A percentile compares a stretch with the other conserved stretches of the same genome.
phyloP scores from a whole-genome alignment of 2,329 filamentous ascomycete genomes.

The Rhynchosporium secalis region DNA sequence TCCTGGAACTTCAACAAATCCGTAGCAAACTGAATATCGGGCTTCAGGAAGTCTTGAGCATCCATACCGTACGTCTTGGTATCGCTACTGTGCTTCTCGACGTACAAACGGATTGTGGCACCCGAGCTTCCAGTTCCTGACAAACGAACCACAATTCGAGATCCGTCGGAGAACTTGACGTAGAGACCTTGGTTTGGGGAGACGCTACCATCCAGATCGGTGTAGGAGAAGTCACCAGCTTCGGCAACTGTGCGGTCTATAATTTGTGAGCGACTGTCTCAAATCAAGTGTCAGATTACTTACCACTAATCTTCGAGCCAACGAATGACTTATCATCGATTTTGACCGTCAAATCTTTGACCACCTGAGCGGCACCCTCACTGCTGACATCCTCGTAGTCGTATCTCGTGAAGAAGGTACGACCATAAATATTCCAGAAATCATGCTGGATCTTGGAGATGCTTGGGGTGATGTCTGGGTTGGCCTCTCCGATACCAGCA shows the following conservation, averaged over 20 bases:
- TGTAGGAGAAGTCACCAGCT: constrained; percentile 97
- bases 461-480: constrained; percentile 77
- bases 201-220: constrained; percentile 95
- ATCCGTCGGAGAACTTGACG: constrained; percentile 90
- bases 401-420: constrained; percentile 98
- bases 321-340: constrained; percentile 75
- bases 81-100: constrained; percentile 92
- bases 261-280: constrained; percentile 15
- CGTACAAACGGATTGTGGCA: constrained; percentile 93
- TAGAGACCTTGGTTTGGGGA: constrained; percentile 95
- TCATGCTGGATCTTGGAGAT: constrained; percentile 96
- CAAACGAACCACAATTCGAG: constrained; percentile 89
- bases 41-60: constrained; percentile 91
- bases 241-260: constrained; percentile 78
- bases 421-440: constrained; percentile 95
- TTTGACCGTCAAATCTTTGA: constrained; percentile 75
- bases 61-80: constrained; percentile 74
- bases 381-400: constrained; percentile 96
- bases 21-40: constrained; percentile 82
- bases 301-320: constrained; percentile 76
- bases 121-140: constrained; percentile 94
- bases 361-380: constrained; percentile 87
- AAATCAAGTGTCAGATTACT: constrained; percentile 33
- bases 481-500: constrained; percentile 83
- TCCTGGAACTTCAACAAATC: constrained; percentile 90